Conservation (phyloP, 768 basidiomycete genomes). For the Lactarius vividus region DNA sequence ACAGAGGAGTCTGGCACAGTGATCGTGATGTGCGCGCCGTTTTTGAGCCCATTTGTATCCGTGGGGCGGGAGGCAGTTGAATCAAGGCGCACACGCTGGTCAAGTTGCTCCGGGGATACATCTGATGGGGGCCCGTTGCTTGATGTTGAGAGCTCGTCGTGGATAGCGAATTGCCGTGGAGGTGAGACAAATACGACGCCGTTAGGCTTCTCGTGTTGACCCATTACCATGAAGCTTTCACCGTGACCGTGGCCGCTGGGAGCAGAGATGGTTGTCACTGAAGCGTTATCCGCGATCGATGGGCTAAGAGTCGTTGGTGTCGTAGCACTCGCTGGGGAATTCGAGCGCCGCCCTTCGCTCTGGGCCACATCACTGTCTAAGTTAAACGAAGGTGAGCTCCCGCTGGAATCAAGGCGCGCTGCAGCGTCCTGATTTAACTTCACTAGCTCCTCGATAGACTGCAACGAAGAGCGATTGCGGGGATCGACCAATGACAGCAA, state of each 20-base stretch:
- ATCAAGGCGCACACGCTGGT: conserved; percentile 31
- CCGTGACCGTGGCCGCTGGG: conserved; percentile 22
- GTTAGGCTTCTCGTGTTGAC: neutral
- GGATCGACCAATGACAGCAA: conserved; percentile 58
- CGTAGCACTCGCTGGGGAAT: conserved; percentile 31
- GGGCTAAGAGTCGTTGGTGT: conserved; percentile 25
- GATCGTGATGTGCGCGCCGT: conserved; percentile 42
- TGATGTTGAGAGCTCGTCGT: conserved; percentile 1
- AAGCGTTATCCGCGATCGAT: conserved; percentile 27
- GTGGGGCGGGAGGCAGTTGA: conserved; percentile 31
- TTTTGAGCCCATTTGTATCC: conserved; percentile 20
- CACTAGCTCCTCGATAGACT: conserved; percentile 43
- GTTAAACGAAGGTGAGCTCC: conserved; percentile 18
- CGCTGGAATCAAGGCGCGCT: conserved; percentile 15
- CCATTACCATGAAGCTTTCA: conserved; percentile 6
- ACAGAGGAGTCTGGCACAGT: conserved; percentile 42
- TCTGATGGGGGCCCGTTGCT: conserved; percentile 36
- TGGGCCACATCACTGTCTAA: conserved; percentile 4
- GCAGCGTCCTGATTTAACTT: conserved; percentile 34
- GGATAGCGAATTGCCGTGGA: neutral
- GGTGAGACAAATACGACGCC: neutral
- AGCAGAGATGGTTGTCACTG: conserved; percentile 27
- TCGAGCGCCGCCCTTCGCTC: conserved; percentile 16
- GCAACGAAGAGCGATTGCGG: conserved; percentile 37
- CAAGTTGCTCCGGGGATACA: conserved; percentile 29